phyloP scores from a whole-genome alignment of 495 filamentous ascomycete genomes.

The Pyrenopolyporus hunteri region DNA sequence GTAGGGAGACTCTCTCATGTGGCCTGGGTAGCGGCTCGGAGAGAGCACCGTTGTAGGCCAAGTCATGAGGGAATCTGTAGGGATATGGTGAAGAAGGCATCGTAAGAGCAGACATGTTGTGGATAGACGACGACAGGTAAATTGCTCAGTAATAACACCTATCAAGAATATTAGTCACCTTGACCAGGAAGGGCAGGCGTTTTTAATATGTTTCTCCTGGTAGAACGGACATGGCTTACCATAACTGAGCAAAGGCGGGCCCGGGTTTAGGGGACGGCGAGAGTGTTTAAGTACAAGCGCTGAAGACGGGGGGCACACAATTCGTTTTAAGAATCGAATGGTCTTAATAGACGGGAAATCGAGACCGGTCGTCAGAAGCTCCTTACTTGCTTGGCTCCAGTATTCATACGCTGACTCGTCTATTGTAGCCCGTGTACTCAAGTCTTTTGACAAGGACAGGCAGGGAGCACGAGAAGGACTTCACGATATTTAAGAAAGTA shows the following conservation, averaged over 20 bases:
- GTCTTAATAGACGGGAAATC: no score
- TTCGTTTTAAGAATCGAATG: no score
- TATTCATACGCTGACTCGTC: not conserved
- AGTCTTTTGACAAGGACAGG: not conserved
- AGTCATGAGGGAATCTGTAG: constrained; percentile 37
- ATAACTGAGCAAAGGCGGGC: not conserved
- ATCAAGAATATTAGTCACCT: constrained; percentile 7
- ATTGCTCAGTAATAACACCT: not conserved
- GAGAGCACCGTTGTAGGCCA: constrained; percentile 37
- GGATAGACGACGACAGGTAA: not conserved
- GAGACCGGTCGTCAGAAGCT: not conserved
- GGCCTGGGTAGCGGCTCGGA: constrained; percentile 27
- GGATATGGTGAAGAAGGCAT: constrained; percentile 41
- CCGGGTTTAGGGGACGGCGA: no score
- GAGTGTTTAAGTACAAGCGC: no score
- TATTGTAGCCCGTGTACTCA: not conserved
- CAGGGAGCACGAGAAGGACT: no score
- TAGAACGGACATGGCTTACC: not conserved
- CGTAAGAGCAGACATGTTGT: constrained; percentile 46
- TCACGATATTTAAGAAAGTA: no score
- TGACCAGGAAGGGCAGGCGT: not conserved
- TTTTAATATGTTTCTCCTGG: not conserved
- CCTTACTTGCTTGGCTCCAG: not conserved
- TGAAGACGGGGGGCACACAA: no score
- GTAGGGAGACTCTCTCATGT: constrained; percentile 47